Evolutionary conservation across 768 basidiomycete species (phyloP), one percentile per base, ranked within the genome.

Genomic region (Cystobasidium tubakii): DNA sequence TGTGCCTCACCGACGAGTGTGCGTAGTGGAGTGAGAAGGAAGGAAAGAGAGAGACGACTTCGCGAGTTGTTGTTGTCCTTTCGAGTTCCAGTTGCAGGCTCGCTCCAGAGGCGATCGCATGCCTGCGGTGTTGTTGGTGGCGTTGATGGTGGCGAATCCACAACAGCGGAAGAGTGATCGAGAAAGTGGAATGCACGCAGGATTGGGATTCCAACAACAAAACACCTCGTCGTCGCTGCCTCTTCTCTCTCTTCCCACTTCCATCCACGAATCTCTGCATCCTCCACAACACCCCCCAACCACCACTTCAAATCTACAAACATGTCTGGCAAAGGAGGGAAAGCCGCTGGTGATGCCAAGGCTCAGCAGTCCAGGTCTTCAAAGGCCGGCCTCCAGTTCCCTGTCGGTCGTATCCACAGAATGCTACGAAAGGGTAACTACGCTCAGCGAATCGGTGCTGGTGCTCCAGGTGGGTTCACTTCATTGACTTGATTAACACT

Each of bases 391-490:
- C 79, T 78, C 71, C 86, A 87, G 78, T 89, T 92, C 83, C 89
- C 90, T 73, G 90, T 91, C 74, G 87, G 87, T 81, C 88, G 90
- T 85, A 88, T 91, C 76, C 89, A 89, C 82, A 85, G 90, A 81
- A 82, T 88, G 21, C 79, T 91, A 81, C 89, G 88, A 83, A 85
- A 85, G 79, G 90, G 90, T 67, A 91, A 92, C 84, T 92, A 91
- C 76, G 88, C 89, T 62, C 88, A 90, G 77, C 89, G 91, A 81
- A 88, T 92, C 75, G 91, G 91, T 82, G 89, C 90, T 70, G 90
- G 91, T 83, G 90, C 91, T 76, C 90, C 91, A 79, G 90, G 93
- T 64, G 92, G 93, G 83, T 87, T 92, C 70, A 91, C 91, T 42
- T 53, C 50, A 13, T 42, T 42, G 2, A 60, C 92, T 80, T 81